phyloP scores from a whole-genome alignment of 208 protist species.

The Leishmania aethiopica region DNA sequence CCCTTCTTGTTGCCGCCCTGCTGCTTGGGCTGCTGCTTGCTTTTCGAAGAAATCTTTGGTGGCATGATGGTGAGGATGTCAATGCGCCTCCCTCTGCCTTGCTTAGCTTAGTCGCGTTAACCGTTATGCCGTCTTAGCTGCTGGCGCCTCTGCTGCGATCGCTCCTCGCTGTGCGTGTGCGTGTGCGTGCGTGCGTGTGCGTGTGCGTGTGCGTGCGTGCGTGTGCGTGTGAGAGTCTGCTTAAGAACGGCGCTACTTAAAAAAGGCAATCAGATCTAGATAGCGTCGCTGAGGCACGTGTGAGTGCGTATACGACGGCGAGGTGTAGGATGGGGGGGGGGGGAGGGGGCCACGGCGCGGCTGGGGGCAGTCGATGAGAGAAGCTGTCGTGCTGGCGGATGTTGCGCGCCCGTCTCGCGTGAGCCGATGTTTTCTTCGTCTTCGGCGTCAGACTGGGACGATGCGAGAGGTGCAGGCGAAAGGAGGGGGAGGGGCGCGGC shows the following conservation, averaged over 20 bases:
- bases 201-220: neutral
- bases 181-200: neutral
- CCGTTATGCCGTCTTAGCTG: neutral
- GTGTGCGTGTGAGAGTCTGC: neutral
- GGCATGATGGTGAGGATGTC: conserved; percentile 34
- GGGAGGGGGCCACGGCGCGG: neutral
- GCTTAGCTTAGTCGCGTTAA: too few species aligned
- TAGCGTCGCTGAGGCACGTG: neutral
- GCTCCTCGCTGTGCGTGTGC: neutral
- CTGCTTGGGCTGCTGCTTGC: conserved; percentile 23
- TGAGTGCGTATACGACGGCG: neutral
- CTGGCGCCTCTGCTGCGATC: neutral
- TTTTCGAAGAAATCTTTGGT: conserved; percentile 33
- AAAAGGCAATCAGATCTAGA: neutral
- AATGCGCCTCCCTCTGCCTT: neutral
- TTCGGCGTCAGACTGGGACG: neutral
- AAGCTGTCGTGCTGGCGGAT: neutral
- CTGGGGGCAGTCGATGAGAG: neutral
- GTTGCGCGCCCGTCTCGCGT: neutral
- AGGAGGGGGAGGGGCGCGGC: neutral
- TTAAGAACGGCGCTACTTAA: neutral
- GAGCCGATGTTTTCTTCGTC: neutral
- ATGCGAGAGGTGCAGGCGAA: neutral
- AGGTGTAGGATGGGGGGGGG: neutral
- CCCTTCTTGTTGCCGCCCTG: conserved; percentile 38